These are phyloP conservation scores for Astrothelium subdiscretum DNA, from an alignment of 495 filamentous ascomycete species.

Conservation along the genomic window DNA sequence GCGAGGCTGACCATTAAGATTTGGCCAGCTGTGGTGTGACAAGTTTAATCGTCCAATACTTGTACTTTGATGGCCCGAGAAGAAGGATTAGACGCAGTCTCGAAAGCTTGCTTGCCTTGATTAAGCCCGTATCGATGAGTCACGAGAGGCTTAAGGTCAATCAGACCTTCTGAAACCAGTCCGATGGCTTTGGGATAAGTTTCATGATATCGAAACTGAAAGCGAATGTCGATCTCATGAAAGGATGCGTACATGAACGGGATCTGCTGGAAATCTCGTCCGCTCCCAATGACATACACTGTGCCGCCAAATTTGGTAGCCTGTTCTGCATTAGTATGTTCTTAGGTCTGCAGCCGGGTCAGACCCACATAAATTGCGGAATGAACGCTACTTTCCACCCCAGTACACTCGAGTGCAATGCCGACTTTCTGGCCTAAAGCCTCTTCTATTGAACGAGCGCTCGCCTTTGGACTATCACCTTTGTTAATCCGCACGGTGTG, in stretches of 20 bases:
- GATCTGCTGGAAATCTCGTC: slow-evolving; percentile 15
- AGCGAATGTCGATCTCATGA: slow-evolving; percentile 19
- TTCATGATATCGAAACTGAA: slow-evolving; percentile 19
- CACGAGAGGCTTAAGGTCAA: slow-evolving; percentile 18
- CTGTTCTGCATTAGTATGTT: slow-evolving; percentile 4
- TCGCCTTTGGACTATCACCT: slow-evolving; percentile 5
- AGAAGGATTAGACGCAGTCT: slow-evolving; percentile 10
- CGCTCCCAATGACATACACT: slow-evolving; percentile 19
- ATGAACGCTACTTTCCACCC: slow-evolving; percentile 17
- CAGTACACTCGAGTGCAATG: slow-evolving; percentile 19
- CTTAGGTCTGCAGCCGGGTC: background rate
- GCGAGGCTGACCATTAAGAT: background rate
- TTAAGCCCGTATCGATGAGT: slow-evolving; percentile 19
- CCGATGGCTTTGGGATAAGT: slow-evolving; percentile 20
- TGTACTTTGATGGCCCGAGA: slow-evolving; percentile 18
- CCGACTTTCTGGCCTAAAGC: slow-evolving; percentile 11
- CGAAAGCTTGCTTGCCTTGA: slow-evolving; percentile 15
- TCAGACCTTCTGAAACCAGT: slow-evolving; percentile 17
- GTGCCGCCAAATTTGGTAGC: slow-evolving; percentile 15
- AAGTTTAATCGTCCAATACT: slow-evolving; percentile 15
- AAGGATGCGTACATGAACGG: slow-evolving; percentile 18
- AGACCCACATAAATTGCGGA: slow-evolving; percentile 15
- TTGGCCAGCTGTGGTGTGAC: background rate
- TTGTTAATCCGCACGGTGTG: slow-evolving; percentile 9
- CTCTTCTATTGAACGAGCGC: slow-evolving; percentile 8